Percentiles rank a stretch among this genome's conserved stretches.
Evolutionary conservation across 495 filamentous ascomycete species (phyloP).

Genomic region (Penicillium samsonianum): DNA sequence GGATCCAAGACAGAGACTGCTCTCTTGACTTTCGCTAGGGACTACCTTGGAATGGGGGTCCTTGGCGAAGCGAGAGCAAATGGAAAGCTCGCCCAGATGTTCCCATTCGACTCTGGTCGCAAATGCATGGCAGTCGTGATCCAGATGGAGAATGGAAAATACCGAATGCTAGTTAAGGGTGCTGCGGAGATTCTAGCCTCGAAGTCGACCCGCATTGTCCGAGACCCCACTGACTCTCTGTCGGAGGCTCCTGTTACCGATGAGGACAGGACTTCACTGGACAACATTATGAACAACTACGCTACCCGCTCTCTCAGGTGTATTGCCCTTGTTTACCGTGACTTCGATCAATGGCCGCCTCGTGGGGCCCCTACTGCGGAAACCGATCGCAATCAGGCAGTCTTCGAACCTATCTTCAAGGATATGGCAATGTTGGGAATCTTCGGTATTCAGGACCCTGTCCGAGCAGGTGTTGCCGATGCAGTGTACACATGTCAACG

Average conservation of each 20-base stretch:
- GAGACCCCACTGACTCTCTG: slow-evolving; percentile 65
- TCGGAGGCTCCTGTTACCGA: slow-evolving; percentile 55
- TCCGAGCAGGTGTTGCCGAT: slow-evolving; percentile 73
- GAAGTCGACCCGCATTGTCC: slow-evolving; percentile 70
- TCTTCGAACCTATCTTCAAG: slow-evolving; percentile 78
- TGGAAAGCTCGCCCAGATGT: slow-evolving; percentile 67
- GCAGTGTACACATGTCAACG: slow-evolving; percentile 73
- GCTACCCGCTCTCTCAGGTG: slow-evolving; percentile 82
- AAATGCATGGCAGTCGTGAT: slow-evolving; percentile 90
- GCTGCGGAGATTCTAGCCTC: slow-evolving; percentile 83
- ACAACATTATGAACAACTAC: slow-evolving; percentile 70
- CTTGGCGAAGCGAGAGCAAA: slow-evolving; percentile 70
- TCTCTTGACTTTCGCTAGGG: slow-evolving; percentile 71
- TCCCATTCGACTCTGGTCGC: slow-evolving; percentile 82
- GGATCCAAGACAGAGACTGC: slow-evolving; percentile 93
- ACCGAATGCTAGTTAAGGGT: slow-evolving; percentile 79
- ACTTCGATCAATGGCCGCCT: slow-evolving; percentile 89
- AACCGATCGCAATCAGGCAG: slow-evolving; percentile 67
- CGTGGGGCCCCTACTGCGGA: slow-evolving; percentile 63
- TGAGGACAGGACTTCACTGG: slow-evolving; percentile 60
- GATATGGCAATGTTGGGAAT: slow-evolving; percentile 77
- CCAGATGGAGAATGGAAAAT: slow-evolving; percentile 63
- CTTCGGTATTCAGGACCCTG: slow-evolving; percentile 86
- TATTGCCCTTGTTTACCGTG: slow-evolving; percentile 82
- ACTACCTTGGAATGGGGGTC: slow-evolving; percentile 73